Evolutionary conservation across 2,329 filamentous ascomycete species (phyloP), one percentile per base, ranked within the genome.

Genomic region (Aspergillus proliferans): DNA sequence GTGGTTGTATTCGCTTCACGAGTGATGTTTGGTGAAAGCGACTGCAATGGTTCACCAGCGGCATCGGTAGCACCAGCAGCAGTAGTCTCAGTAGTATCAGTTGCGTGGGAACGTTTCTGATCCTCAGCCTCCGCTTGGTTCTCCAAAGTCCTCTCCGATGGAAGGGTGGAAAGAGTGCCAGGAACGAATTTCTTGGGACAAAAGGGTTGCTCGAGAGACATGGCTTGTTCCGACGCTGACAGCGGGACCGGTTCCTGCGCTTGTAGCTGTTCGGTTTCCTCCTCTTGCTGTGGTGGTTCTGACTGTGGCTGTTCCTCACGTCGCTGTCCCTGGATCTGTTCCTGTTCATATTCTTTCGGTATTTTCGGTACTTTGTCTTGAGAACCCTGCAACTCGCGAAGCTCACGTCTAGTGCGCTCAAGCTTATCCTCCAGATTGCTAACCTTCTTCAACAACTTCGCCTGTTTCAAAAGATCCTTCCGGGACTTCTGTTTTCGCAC

Each of bases 361-460:
- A 30, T 30, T 30, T 30, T 30, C 10, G 26, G 26, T 30, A 30
- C 26, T 30, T 30, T 30, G 4, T 60, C 63, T 51, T 61, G 57
- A 34, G 76, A 71, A 9, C 67, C 68, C 14, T 79, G 65, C 36
- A 76, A 69, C 4, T 76, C 67, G 28, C 72, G 69, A 21, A 84
- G 71, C 62, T 84, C 77, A 44, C 72, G 72, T 30, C 79, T 73
- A 7, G 80, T 80, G 33, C 73, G 71, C 14, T 78, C 69, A 26
- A 84, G 72, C 59, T 83, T 82, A 10, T 70, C 62, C 56, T 85
- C 81, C 10, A 84, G 72, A 54, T 83, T 76, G 54, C 79, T 82
- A 26, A 84, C 80, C 46, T 79, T 75, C 65, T 81, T 82, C 38
- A 74, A 69, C 28, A 84, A 66, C 52, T 80, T 82, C 50, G 76